phyloP scores from a whole-genome alignment of 768 basidiomycete genomes.

The Boletus reticuloceps region DNA sequence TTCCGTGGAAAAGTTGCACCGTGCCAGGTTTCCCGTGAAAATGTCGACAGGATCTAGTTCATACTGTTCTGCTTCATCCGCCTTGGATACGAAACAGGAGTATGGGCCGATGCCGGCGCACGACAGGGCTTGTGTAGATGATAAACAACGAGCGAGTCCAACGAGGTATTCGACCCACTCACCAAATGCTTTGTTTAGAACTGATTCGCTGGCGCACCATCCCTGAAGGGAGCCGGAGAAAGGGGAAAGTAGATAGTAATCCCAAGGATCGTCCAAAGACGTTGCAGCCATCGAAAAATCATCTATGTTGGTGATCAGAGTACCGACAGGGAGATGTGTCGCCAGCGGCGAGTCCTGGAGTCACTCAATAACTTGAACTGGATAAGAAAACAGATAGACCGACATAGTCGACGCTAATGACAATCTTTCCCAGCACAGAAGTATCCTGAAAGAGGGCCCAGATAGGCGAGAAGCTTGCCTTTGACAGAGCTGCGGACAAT shows the following conservation, averaged over 20 bases:
- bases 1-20: constrained; percentile 41
- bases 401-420: constrained; percentile 54
- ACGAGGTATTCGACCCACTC: neutral
- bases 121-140: neutral
- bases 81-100: constrained; percentile 47
- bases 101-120: constrained; percentile 6
- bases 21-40: constrained; percentile 33
- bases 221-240: constrained; percentile 35
- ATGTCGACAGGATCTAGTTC: constrained; percentile 60
- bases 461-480: constrained; percentile 27
- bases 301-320: constrained; percentile 63
- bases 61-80: constrained; percentile 32
- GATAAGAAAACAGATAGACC: constrained; percentile 21
- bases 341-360: constrained; percentile 59
- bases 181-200: constrained; percentile 26
- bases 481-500: constrained; percentile 32
- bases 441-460: constrained; percentile 51
- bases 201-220: constrained; percentile 56
- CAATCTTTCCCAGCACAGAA: constrained; percentile 48
- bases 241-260: constrained; percentile 37
- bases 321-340: constrained; percentile 52
- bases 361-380: constrained; percentile 3
- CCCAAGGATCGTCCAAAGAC: constrained; percentile 42
- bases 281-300: constrained; percentile 47
- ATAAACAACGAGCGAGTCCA: neutral